A percentile compares a stretch with the other conserved stretches of the same genome.
These are phyloP conservation scores for Massariosphaeria phaeospora DNA, from an alignment of 495 filamentous ascomycete species.

Conservation along the genomic window DNA sequence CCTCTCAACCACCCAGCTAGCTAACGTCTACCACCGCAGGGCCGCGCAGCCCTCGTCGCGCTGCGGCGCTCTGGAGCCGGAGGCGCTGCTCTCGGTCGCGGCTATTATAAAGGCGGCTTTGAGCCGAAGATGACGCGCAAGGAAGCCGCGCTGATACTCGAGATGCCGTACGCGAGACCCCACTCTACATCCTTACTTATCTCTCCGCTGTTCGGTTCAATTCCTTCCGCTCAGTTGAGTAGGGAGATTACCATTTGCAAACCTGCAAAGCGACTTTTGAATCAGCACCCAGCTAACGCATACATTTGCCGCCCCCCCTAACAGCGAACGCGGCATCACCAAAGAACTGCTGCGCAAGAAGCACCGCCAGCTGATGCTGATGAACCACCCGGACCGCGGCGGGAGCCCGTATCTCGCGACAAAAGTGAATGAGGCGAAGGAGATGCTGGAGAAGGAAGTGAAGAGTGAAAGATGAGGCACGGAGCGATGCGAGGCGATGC, in stretches of 20 bases:
- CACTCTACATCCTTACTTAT: no score
- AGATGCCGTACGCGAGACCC: slow-evolving; percentile 85
- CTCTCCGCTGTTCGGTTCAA: no score
- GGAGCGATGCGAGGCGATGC: no score
- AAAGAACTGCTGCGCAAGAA: slow-evolving; percentile 95
- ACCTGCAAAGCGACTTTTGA: no score
- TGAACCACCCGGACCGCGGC: slow-evolving; percentile 96
- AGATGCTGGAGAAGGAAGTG: slow-evolving; percentile 78
- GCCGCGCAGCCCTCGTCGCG: slow-evolving; percentile 85
- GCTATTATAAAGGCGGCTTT: slow-evolving; percentile 97
- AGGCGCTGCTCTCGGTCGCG: slow-evolving; percentile 61
- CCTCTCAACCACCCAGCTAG: neutral
- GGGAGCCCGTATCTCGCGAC: slow-evolving; percentile 94
- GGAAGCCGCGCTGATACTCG: slow-evolving; percentile 87
- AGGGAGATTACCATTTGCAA: no score
- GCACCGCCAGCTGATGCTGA: slow-evolving; percentile 91
- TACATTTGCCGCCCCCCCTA: no score
- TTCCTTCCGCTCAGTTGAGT: no score
- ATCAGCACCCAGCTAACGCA: no score
- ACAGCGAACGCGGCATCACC: slow-evolving; percentile 78
- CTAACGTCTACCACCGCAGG: slow-evolving; percentile 48
- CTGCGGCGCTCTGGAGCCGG: slow-evolving; percentile 67
- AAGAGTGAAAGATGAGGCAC: no score
- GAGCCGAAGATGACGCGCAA: slow-evolving; percentile 86
- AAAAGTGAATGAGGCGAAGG: slow-evolving; percentile 97